These are phyloP conservation scores for Candida freyschussii DNA, from an alignment of 1,139 yeast species.

Conservation along the genomic window DNA sequence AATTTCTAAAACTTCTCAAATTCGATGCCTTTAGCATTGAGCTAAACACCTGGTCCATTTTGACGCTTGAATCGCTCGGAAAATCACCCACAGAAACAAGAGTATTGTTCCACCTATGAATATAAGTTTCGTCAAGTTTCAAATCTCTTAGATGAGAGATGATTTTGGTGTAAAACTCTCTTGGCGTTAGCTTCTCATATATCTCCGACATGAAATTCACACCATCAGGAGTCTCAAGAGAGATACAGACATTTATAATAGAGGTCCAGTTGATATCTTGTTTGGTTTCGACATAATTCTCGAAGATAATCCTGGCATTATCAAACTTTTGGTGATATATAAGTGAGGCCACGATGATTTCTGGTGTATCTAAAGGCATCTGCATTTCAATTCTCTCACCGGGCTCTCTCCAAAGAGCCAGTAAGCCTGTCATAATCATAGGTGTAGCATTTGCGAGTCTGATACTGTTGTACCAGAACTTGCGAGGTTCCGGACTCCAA, in stretches of 20 bases:
- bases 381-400: conserved; percentile 1
- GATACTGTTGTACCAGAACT: conserved; percentile 12
- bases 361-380: conserved; percentile 12
- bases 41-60: conserved; percentile 11
- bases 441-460: conserved; percentile 15
- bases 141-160: conserved; percentile 10
- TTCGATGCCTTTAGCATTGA: conserved; percentile 13
- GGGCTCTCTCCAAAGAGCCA: conserved; percentile 9
- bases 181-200: conserved; percentile 5
- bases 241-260: conserved; percentile 11
- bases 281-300: conserved; percentile 1
- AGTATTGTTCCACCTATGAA: conserved; percentile 17
- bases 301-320: conserved; percentile 9
- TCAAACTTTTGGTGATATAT: conserved; percentile 16
- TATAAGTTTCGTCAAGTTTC: conserved; percentile 6
- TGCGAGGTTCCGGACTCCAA: neutral
- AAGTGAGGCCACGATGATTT: conserved; percentile 11
- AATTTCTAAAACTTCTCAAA: conserved; percentile 14
- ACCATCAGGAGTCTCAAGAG: conserved; percentile 7
- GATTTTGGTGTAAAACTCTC: conserved; percentile 5
- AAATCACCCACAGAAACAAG: conserved; percentile 15
- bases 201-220: conserved; percentile 8
- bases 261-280: conserved; percentile 13
- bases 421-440: conserved; percentile 10
- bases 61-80: conserved; percentile 12